Evolutionary conservation across 768 basidiomycete genomes (phyloP).

Genomic region (Serendipita sp.): DNA sequence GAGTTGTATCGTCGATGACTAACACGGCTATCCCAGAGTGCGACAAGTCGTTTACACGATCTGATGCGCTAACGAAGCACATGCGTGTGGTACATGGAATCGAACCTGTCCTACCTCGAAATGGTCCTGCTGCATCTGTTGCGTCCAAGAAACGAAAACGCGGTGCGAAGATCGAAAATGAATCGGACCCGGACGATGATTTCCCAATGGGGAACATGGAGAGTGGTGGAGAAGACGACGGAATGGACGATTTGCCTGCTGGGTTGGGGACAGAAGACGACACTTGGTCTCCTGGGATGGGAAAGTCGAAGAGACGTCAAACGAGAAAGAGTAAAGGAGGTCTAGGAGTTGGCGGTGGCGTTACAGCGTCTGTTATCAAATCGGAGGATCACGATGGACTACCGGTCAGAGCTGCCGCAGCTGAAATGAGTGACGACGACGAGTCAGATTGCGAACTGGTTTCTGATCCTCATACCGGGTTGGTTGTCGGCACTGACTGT

Average conservation of each 20-base stretch:
- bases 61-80: constrained; percentile 10
- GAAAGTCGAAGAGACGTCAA: neutral
- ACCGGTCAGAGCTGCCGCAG: neutral
- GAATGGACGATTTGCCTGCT: neutral
- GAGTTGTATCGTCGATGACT: neutral
- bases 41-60: constrained; percentile 24
- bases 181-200: constrained; percentile 3
- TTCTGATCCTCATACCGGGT: neutral
- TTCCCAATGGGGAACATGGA: neutral
- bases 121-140: constrained; percentile 3
- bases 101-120: neutral
- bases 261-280: constrained; percentile 2
- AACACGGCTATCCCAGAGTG: constrained; percentile 18
- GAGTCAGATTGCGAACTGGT: neutral
- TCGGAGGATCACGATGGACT: neutral
- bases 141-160: neutral
- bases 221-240: neutral
- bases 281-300: neutral
- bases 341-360: neutral
- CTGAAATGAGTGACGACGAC: constrained; percentile 4
- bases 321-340: neutral
- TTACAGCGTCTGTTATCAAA: neutral
- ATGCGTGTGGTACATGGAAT: constrained; percentile 10
- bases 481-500: constrained; percentile 2
- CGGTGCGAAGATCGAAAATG: neutral